Evolutionary conservation across 208 protist genomes (phyloP), one percentile per base, ranked within the genome.

Genomic region (Sergeia podlipaevii): DNA sequence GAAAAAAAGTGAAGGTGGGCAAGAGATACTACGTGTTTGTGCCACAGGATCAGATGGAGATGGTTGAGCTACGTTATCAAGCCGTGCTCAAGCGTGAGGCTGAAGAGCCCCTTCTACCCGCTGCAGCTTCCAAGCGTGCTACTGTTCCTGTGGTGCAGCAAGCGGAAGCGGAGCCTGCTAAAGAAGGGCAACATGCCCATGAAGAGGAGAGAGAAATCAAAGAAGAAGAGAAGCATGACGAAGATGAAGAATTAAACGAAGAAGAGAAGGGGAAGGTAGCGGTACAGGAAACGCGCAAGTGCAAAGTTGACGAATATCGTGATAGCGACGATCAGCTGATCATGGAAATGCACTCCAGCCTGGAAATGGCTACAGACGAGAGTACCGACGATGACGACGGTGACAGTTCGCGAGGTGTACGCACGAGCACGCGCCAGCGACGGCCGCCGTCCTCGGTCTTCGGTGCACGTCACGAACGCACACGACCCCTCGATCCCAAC

Each of bases 31-130:
- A 74, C 51, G 76, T 85, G 42, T 77, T 91, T 47, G 44, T 94
- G 27, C 64, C 70, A 1, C 55, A 70, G 15, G 64, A 80, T 10
- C 69, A 95, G 38, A 65, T 76, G 6, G 70, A 79, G 34, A 13
- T 60, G 21, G 27, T 91, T 27, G 74, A 91, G 34, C 67, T 74
- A n/a, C 60, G 58, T 15, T 95, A 85, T 67, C 67, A 60, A 32
- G 63, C 60, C 11, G 62, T 95, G 27, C 34, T 80, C 8, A 78
- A 80, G 41, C 47, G 74, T 5, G 83, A 95, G 55, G 61, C 47
- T n/a, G 37, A 50, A 47, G 36, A 57, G 51, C 60, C 21, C 18
- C 45, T 30, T n/a, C 46, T 38, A 49, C 28, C n/a, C 29, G 38
- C n/a, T 38, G 17, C 46, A 39, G 46, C 17, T 5, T n/a, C 28